These are phyloP conservation scores for Plantago elongata DNA, from an alignment of 257 asterid genomes.

Conservation along the genomic window DNA sequence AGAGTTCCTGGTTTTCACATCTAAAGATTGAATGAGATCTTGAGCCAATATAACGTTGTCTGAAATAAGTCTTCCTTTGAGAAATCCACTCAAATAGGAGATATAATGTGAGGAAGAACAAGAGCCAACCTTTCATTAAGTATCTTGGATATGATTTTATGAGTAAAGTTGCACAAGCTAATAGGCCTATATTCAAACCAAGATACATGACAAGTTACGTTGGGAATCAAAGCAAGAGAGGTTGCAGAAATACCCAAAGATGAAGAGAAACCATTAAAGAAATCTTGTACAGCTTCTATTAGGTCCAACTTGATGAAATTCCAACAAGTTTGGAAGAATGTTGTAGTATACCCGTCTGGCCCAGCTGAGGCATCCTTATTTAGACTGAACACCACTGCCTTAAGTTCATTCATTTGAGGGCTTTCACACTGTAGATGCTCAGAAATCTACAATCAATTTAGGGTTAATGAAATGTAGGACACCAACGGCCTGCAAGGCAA, in stretches of 20 bases:
- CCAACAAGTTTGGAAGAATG: not conserved
- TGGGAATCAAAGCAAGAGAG: not conserved
- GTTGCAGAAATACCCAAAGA: not conserved
- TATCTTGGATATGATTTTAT: no score
- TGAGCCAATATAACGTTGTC: no score
- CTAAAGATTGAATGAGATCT: no score
- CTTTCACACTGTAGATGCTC: no score
- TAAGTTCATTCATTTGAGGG: no score
- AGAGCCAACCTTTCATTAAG: no score
- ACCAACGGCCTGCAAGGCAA: no score
- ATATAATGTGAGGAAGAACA: not conserved
- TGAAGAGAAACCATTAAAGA: not conserved
- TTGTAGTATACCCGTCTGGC: not conserved
- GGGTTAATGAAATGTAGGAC: no score
- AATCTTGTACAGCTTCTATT: not conserved
- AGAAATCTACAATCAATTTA: no score
- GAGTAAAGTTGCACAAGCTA: not conserved
- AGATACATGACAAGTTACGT: no score
- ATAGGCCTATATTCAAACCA: not conserved
- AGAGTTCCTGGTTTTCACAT: no score
- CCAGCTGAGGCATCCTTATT: not conserved
- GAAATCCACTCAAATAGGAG: not conserved
- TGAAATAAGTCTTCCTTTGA: not conserved
- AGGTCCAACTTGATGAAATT: not conserved
- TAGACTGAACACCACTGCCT: not conserved